A percentile compares a stretch with the other conserved stretches of the same genome.
These are phyloP conservation scores for Chlorella sp. DNA, from an alignment of 139 green algal species.

Conservation along the genomic window DNA sequence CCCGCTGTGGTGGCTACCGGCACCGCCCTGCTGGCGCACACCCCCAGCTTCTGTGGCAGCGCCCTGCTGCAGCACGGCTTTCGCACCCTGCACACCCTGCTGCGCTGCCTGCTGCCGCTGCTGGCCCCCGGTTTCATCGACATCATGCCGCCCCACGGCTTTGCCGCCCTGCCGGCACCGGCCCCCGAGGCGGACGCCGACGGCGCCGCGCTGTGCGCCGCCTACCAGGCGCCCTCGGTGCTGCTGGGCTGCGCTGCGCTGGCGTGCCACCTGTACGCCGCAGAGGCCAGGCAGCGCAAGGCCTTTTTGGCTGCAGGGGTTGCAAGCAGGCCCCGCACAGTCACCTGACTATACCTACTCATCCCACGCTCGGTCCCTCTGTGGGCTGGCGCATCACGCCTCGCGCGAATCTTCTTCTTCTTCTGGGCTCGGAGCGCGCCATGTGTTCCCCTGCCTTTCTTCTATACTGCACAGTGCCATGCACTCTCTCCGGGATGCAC, in stretches of 20 bases:
- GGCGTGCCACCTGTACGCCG: not conserved
- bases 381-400: too few species aligned
- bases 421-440: too few species aligned
- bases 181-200: not conserved
- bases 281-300: not conserved
- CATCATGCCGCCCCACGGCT: not conserved
- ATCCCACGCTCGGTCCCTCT: too few species aligned
- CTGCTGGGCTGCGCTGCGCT: slow-evolving; percentile 4
- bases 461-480: too few species aligned
- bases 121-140: not conserved
- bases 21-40: not conserved
- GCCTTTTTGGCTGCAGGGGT: not conserved
- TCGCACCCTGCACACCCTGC: not conserved
- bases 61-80: slow-evolving; percentile 31
- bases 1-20: not conserved
- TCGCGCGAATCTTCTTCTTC: too few species aligned
- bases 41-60: not conserved
- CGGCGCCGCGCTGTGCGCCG: not conserved
- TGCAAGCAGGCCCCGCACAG: too few species aligned
- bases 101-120: slow-evolving; percentile 5
- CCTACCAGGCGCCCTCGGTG: not conserved
- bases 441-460: too few species aligned
- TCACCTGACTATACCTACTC: too few species aligned
- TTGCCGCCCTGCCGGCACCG: not conserved
- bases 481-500: too few species aligned